phyloP scores from a whole-genome alignment of 2,329 filamentous ascomycete species.

The Phyllosticta ampelicida region DNA sequence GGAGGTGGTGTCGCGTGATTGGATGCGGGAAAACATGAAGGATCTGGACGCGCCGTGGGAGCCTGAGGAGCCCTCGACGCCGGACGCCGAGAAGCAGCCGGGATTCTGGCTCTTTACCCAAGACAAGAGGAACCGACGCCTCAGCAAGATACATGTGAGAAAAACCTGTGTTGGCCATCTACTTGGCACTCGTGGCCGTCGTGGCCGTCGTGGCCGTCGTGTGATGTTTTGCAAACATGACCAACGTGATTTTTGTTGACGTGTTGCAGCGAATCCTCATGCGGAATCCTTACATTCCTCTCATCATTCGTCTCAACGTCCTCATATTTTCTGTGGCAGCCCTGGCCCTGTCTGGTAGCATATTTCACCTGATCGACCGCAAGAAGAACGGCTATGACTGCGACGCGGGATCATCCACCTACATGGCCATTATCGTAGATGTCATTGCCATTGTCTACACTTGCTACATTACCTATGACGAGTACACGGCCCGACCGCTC shows the following conservation, averaged over 20 bases:
- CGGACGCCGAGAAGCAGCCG: constrained; percentile 37
- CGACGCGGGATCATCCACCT: constrained; percentile 50
- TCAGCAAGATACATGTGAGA: constrained; percentile 47
- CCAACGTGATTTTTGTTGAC: constrained; percentile 5
- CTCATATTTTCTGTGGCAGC: constrained; percentile 74
- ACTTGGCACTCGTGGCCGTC: constrained; percentile 2
- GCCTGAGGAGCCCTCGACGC: constrained; percentile 39
- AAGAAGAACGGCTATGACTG: constrained; percentile 21
- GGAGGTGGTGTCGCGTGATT: constrained; percentile 31
- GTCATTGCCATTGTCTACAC: constrained; percentile 82
- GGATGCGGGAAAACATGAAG: constrained; percentile 40
- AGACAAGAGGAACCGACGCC: constrained; percentile 39
- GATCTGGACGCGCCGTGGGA: constrained; percentile 42
- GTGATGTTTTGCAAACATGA: constrained; percentile 4
- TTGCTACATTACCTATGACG: constrained; percentile 88
- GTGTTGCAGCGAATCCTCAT: constrained; percentile 48
- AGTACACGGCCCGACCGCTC: constrained; percentile 88
- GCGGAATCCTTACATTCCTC: constrained; percentile 73
- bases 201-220: not conserved
- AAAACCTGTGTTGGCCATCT: not conserved
- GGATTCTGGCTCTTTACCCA: constrained; percentile 39
- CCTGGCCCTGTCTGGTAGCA: constrained; percentile 64
- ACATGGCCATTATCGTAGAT: constrained; percentile 85
- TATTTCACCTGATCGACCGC: constrained; percentile 53
- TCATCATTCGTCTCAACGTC: constrained; percentile 72